Evolutionary conservation across 495 filamentous ascomycete genomes (phyloP).

Genomic region (Hypoxylon perforatum): DNA sequence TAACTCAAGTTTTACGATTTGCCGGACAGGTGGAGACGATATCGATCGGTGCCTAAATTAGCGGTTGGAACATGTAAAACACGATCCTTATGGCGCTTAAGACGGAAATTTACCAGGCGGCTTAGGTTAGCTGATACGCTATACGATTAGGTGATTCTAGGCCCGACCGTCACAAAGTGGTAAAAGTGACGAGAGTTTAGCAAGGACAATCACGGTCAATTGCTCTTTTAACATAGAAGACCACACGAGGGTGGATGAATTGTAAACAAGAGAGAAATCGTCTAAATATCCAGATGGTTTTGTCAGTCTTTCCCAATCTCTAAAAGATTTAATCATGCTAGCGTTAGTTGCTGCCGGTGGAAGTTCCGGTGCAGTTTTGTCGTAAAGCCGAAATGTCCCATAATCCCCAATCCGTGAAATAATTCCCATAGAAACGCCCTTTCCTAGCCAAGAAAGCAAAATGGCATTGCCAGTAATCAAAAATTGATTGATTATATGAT

Average conservation of each 20-base stretch:
- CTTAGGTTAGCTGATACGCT: background rate
- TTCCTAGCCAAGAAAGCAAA: constrained; percentile 9
- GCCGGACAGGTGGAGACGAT: background rate
- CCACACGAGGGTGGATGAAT: constrained; percentile 24
- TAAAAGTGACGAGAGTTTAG: background rate
- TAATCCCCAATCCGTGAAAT: constrained; percentile 14
- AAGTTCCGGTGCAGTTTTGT: constrained; percentile 23
- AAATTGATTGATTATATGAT: constrained; percentile 35
- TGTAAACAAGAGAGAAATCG: constrained; percentile 8
- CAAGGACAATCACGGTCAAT: constrained; percentile 29
- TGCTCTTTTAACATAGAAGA: constrained; percentile 16
- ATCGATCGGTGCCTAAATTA: background rate
- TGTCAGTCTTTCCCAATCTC: constrained; percentile 37
- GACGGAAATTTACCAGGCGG: constrained; percentile 1
- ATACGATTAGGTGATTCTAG: background rate
- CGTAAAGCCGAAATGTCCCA: background rate
- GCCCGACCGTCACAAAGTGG: background rate
- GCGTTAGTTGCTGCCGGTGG: constrained; percentile 25
- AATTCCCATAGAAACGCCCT: constrained; percentile 36
- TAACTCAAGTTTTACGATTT: constrained; percentile 4
- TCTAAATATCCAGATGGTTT: constrained; percentile 32
- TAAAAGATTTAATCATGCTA: constrained; percentile 23
- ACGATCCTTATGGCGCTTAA: background rate
- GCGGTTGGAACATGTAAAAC: constrained; percentile 11
- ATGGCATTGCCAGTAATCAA: constrained; percentile 3